These are phyloP conservation scores for Orychophragmus violaceus DNA, from an alignment of 345 rosid species.

Conservation along the genomic window DNA sequence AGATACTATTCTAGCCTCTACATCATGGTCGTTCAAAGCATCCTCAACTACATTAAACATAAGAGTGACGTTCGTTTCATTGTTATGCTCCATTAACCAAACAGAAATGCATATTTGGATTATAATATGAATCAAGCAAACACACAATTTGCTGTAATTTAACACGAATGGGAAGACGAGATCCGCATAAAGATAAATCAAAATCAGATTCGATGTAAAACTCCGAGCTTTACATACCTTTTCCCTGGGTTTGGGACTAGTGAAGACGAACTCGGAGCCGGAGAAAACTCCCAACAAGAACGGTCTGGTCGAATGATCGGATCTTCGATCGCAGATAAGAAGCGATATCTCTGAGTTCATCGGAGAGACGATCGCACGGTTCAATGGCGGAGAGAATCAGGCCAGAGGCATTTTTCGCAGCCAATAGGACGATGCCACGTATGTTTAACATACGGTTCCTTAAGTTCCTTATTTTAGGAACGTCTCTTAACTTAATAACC, in stretches of 20 bases:
- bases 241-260: conserved; percentile 68
- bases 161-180: background rate
- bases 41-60: background rate
- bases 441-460: too few relatives aligned
- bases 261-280: conserved; percentile 51
- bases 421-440: too few relatives aligned
- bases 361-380: conserved; percentile 36
- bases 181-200: background rate
- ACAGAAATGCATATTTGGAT: background rate
- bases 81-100: background rate
- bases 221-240: conserved; percentile 41
- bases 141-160: too few relatives aligned
- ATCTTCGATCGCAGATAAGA: conserved; percentile 40
- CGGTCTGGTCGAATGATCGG: conserved; percentile 45
- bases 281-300: conserved; percentile 42
- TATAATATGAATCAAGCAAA: background rate
- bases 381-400: conserved; percentile 23
- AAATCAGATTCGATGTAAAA: background rate
- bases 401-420: conserved; percentile 8
- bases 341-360: conserved; percentile 48
- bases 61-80: background rate
- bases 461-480: too few relatives aligned
- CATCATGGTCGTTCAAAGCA: background rate
- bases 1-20: background rate
- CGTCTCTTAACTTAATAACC: too few relatives aligned